Conservation (phyloP, 2,329 filamentous ascomycete genomes). For the Zymoseptoria brevis region DNA sequence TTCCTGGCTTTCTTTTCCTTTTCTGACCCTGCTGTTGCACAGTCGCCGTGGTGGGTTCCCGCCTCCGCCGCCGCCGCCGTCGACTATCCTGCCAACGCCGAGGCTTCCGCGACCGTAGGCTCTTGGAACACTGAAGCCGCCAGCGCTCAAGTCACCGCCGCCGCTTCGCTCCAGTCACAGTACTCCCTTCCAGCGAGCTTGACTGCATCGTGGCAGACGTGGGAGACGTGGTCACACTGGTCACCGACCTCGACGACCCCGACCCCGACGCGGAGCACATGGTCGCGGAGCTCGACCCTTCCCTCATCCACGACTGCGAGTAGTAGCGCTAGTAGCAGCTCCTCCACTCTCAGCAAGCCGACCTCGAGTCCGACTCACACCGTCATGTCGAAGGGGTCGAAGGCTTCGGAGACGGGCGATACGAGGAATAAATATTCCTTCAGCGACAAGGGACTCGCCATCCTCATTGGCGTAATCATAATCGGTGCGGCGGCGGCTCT, state of each 20-base stretch:
- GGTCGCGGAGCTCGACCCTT: neutral
- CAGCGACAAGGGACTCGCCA: slow-evolving; percentile 2
- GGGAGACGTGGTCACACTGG: neutral
- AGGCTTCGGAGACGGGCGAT: neutral
- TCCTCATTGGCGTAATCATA: slow-evolving; percentile 1
- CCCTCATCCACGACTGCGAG: neutral
- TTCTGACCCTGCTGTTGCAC: neutral
- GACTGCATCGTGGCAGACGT: neutral
- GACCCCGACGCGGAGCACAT: neutral
- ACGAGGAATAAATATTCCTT: neutral
- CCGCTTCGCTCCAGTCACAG: neutral
- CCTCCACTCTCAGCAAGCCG: neutral
- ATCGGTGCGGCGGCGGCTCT: slow-evolving; percentile 2
- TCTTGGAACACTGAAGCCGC: neutral
- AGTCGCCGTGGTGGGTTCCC: neutral
- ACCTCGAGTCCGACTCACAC: neutral
- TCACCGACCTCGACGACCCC: neutral
- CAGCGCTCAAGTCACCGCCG: neutral
- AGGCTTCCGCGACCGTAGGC: neutral
- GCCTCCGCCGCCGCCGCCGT: too few relatives aligned
- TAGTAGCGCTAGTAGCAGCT: neutral
- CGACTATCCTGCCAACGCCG: neutral
- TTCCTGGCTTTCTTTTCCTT: neutral
- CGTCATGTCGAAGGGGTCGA: neutral
- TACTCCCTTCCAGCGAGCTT: neutral